Conservation (phyloP, 495 filamentous ascomycete genomes). For the Xylaria flabelliformis region DNA sequence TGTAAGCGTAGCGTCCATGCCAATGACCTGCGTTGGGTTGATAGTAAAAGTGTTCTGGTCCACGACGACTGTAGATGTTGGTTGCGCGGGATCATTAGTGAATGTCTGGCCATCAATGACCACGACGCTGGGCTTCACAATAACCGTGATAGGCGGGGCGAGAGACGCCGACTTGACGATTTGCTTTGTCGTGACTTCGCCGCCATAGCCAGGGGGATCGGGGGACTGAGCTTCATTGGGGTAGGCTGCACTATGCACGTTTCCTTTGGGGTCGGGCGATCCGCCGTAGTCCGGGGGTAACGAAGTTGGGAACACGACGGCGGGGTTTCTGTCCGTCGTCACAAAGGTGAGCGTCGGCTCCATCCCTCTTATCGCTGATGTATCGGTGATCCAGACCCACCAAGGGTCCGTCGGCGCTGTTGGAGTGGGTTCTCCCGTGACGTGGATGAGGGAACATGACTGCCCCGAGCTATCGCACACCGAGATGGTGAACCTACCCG, state of each 20-base stretch:
- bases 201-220: constrained; percentile 42
- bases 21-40: constrained; percentile 48
- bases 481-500: constrained; percentile 46
- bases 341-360: constrained; percentile 43
- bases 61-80: constrained; percentile 49
- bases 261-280: constrained; percentile 32
- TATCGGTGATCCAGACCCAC: constrained; percentile 21
- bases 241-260: constrained; percentile 16
- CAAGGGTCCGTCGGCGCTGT: constrained; percentile 32
- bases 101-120: constrained; percentile 53
- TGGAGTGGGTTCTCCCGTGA: constrained; percentile 5
- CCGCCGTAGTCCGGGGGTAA: constrained; percentile 52
- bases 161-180: constrained; percentile 31
- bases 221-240: constrained; percentile 38
- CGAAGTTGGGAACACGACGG: constrained; percentile 50
- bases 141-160: constrained; percentile 43
- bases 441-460: constrained; percentile 39
- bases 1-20: constrained; percentile 48
- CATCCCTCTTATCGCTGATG: constrained; percentile 28
- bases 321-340: constrained; percentile 58
- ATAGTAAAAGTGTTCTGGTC: constrained; percentile 52
- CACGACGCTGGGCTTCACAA: constrained; percentile 48
- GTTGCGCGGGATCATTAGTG: constrained; percentile 40
- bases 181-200: constrained; percentile 23
- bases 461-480: constrained; percentile 42